These are phyloP conservation scores for Mucor plumbeus DNA, from an alignment of 371 early-diverging fungal species.

Conservation along the genomic window DNA sequence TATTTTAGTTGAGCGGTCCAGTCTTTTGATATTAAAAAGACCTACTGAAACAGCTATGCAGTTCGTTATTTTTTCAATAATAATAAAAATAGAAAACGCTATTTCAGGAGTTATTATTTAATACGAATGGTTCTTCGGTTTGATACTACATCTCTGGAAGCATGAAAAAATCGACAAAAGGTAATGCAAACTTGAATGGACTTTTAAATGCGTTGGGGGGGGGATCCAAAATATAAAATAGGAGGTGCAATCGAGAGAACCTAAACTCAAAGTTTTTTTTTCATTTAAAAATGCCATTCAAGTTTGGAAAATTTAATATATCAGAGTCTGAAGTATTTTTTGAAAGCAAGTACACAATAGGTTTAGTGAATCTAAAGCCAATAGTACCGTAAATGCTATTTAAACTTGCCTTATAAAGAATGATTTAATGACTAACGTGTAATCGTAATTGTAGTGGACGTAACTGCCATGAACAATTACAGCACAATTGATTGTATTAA, in stretches of 20 bases:
- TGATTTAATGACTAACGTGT: not conserved
- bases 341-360: constrained; percentile 68
- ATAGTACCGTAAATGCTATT: constrained; percentile 63
- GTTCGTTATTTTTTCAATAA: too few relatives aligned
- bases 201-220: too few relatives aligned
- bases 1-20: too few relatives aligned
- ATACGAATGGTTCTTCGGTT: too few relatives aligned
- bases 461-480: not conserved
- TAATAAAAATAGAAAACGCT: too few relatives aligned
- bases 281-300: not conserved
- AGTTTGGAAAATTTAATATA: constrained; percentile 12
- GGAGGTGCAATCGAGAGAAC: not conserved
- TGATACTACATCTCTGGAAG: too few relatives aligned
- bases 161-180: too few relatives aligned
- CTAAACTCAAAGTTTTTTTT: not conserved
- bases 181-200: too few relatives aligned
- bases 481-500: not conserved
- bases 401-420: not conserved
- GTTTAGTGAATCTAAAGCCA: constrained; percentile 89
- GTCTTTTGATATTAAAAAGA: too few relatives aligned
- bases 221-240: too few relatives aligned
- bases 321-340: constrained; percentile 63
- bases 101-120: too few relatives aligned
- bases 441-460: constrained; percentile 10
- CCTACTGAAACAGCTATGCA: too few relatives aligned